Evolutionary conservation across 2,329 filamentous ascomycete genomes (phyloP).

Genomic region (Trichoderma semiorbis): DNA sequence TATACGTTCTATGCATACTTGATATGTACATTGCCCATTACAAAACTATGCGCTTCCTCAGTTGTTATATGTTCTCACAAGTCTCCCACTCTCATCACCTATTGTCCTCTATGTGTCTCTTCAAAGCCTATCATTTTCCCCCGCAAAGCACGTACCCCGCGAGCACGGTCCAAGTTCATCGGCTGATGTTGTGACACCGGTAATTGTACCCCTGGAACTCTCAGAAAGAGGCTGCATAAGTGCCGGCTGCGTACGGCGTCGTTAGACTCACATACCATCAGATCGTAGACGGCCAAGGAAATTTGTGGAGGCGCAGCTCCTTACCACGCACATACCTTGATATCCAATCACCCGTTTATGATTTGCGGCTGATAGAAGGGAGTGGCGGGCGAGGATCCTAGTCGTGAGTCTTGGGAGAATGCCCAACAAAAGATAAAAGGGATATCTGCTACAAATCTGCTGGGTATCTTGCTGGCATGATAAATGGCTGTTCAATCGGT

Average conservation of each 20-base stretch:
- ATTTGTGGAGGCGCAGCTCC: too few relatives aligned
- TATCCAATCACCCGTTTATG: background rate
- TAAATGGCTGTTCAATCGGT: background rate
- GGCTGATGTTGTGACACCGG: background rate
- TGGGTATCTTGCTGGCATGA: background rate
- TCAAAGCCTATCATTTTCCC: background rate
- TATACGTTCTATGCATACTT: background rate
- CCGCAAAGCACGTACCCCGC: background rate
- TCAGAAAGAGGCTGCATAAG: background rate
- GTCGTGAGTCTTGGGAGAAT: too few relatives aligned
- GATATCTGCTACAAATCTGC: background rate
- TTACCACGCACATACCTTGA: too few relatives aligned
- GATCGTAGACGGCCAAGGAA: too few relatives aligned
- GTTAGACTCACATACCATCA: background rate
- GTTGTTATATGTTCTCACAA: background rate
- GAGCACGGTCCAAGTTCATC: background rate
- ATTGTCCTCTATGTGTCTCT: too few relatives aligned
- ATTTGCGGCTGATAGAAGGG: background rate
- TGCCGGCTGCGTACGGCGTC: background rate
- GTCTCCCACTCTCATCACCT: background rate
- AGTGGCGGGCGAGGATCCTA: background rate
- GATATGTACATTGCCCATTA: background rate
- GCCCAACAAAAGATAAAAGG: background rate
- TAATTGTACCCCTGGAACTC: background rate
- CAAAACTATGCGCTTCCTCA: background rate